Evolutionary conservation across 257 asterid species (phyloP).

Genomic region (Solanum phureja): DNA sequence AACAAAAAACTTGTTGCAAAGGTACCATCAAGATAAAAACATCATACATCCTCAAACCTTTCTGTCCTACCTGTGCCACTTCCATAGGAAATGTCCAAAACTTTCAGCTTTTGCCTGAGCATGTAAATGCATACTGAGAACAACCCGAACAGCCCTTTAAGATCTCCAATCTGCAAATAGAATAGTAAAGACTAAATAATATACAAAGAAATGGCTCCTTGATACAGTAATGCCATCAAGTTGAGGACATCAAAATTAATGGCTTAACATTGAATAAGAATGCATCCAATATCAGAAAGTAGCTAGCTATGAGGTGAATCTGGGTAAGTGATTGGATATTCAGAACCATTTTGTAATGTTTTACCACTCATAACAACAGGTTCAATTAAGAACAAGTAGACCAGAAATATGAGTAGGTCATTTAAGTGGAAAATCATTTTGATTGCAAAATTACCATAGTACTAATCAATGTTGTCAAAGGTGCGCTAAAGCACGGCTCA

Average conservation of each 20-base stretch:
- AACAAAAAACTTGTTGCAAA: background rate
- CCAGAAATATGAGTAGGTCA: background rate
- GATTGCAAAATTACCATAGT: too few relatives aligned
- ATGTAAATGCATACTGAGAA: constrained; percentile 47
- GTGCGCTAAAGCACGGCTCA: background rate
- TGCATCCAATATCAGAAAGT: background rate
- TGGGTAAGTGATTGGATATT: background rate
- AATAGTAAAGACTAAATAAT: background rate
- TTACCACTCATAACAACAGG: background rate
- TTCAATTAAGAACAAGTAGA: background rate
- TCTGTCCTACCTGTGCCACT: constrained; percentile 52
- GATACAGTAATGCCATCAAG: background rate
- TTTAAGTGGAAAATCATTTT: too few relatives aligned
- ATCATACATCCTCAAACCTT: background rate
- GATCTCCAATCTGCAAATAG: constrained; percentile 78
- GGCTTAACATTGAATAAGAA: background rate
- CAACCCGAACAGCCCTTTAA: constrained; percentile 82
- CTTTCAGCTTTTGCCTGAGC: constrained; percentile 71
- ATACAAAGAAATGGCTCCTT: background rate
- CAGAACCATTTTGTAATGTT: background rate
- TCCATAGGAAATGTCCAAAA: constrained; percentile 66
- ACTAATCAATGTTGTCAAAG: background rate
- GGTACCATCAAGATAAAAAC: background rate
- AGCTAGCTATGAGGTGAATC: background rate
- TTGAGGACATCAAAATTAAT: background rate